Base-by-base conservation (phyloP, 2,329 filamentous ascomycete genomes). In the Cercospora sp. region DNA sequence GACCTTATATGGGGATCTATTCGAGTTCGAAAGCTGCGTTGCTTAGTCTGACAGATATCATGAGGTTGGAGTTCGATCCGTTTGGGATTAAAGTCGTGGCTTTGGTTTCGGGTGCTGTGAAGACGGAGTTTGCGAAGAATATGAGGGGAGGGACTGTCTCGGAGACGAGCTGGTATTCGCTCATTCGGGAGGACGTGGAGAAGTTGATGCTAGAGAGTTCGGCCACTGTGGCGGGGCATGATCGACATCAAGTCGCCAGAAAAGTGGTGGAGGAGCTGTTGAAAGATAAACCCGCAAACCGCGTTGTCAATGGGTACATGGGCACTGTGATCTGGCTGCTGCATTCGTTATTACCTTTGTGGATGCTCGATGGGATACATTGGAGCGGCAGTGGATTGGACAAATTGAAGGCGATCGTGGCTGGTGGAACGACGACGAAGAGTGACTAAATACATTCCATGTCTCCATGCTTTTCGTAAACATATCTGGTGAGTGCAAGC, bases 121-220 rank as follows among this genome's bases (percentile, higher is more conserved):
- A 70, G 48, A 67, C 67, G 20, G 70, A 68, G 60, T 60, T 60
- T 18, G 58, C 64, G 18, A 33, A 28, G 28, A 45, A 65, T 53
- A 26, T 42, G 33, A 59, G 76, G 3, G 76, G 84, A 13, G 81
- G 84, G 30, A 75, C 76, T 3, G 73, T 88, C 4, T 76, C 79
- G 3, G 78, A 80, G 6, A 78, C 79, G 48, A 85, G 82, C 0
- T 77, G 85, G 30, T 87, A 86, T 74, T 69, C 80, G 31, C 82
- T 84, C 0, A 79, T 87, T 51, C 80, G 81, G 33, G 77, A 76
- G 1, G 81, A 84, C 12, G 64, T 64, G 9, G 70, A 72, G 36
- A 57, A 30, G 16, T 53, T 60, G 30, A 68, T 69, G 69, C 18
- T 58, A 1, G 57, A 57, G 7, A 39, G 51, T n/a, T 28, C 67